Evolutionary conservation across 176 grass and related monocot genomes (phyloP).

Genomic region (Bromus sterilis): DNA sequence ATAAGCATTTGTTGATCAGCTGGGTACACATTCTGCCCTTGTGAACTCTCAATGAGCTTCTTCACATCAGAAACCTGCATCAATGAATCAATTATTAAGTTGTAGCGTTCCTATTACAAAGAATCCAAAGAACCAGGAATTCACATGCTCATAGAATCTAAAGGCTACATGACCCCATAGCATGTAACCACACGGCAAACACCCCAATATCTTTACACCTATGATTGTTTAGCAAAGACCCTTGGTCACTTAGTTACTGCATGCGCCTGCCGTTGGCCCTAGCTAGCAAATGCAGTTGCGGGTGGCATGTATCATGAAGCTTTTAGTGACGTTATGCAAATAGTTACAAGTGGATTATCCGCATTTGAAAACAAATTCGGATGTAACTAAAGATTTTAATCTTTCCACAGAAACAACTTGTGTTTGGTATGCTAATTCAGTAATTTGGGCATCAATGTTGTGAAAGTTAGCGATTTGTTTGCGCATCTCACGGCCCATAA

Average conservation of each 20-base stretch:
- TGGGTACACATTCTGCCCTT: conserved; percentile 65
- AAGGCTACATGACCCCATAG: background rate
- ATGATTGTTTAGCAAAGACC: background rate
- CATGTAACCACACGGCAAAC: background rate
- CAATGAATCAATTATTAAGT: conserved; percentile 17
- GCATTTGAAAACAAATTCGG: background rate
- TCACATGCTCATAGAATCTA: background rate
- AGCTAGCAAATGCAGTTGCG: background rate
- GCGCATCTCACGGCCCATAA: background rate
- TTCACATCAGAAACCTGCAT: conserved; percentile 71
- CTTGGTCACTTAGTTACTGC: background rate
- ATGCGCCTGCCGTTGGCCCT: background rate
- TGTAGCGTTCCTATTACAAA: background rate
- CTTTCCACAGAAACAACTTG: background rate
- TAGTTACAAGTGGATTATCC: background rate
- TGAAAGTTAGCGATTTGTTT: background rate
- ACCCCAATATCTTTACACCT: background rate
- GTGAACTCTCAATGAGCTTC: conserved; percentile 51
- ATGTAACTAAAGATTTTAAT: background rate
- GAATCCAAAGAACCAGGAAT: background rate
- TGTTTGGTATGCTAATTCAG: background rate
- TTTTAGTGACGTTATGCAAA: background rate
- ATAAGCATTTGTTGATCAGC: conserved; percentile 84
- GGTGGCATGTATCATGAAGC: background rate
- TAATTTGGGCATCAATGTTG: background rate